Conservation (phyloP, 2,329 filamentous ascomycete species). For the Hypoxylon sp. region DNA sequence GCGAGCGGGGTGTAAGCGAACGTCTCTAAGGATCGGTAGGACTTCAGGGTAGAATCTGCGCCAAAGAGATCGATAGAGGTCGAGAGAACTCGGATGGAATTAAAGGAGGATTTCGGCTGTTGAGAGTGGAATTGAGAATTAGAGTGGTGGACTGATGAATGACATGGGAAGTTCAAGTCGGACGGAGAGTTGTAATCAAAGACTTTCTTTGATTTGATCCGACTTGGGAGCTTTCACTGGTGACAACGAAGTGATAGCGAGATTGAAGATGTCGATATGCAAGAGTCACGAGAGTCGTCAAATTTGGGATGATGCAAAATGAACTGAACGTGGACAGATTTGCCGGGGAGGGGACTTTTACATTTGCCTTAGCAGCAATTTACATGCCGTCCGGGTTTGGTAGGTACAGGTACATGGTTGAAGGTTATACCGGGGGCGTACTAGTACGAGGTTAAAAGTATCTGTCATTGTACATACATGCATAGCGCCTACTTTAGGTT, state of each 20-base stretch:
- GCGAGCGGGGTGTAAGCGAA: background rate
- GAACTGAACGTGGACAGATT: constrained; percentile 32
- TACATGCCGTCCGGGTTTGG: constrained; percentile 5
- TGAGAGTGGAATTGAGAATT: constrained; percentile 8
- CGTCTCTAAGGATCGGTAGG: background rate
- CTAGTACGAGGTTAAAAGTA: constrained; percentile 19
- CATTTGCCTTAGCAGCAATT: constrained; percentile 16
- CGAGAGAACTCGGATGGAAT: constrained; percentile 6
- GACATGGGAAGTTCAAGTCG: background rate
- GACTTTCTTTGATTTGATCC: background rate
- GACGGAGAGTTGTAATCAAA: background rate
- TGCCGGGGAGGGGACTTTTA: constrained; percentile 42
- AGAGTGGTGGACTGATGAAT: background rate
- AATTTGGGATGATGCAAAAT: constrained; percentile 38
- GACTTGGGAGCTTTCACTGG: background rate
- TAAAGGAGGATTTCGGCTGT: constrained; percentile 4
- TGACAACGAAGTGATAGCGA: background rate
- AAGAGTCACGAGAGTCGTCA: constrained; percentile 26
- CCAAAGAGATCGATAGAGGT: background rate
- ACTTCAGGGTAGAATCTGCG: background rate
- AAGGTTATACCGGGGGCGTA: constrained; percentile 6
- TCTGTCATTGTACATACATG: background rate
- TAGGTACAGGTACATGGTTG: constrained; percentile 1
- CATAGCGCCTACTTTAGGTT: constrained; percentile 15
- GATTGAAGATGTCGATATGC: constrained; percentile 14